Percentiles rank a stretch among this genome's conserved stretches.
phyloP scores from a whole-genome alignment of 768 basidiomycete species.

The Sporobolomyces roseus region DNA sequence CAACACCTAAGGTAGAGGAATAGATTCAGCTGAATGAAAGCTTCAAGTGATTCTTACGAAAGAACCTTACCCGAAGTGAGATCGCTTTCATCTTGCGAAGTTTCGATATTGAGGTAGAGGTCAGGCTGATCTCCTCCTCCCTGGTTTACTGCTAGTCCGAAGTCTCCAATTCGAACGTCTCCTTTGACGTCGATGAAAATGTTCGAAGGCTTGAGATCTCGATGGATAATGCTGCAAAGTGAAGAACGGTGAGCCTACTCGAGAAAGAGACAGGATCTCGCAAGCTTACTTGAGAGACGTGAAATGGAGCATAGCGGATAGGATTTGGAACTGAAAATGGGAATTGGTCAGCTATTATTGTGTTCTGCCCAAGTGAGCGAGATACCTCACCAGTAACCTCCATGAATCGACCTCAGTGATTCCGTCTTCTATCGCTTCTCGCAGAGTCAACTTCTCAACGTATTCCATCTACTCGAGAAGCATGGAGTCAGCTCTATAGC shows the following conservation, averaged over 20 bases:
- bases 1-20: conserved; percentile 36
- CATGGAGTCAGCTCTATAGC: not conserved
- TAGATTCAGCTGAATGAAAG: not conserved
- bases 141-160: conserved; percentile 40
- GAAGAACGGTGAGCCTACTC: not conserved
- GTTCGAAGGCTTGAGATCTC: conserved; percentile 44
- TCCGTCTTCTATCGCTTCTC: conserved; percentile 45
- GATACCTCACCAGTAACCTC: conserved; percentile 18
- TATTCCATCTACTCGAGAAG: conserved; percentile 24
- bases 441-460: conserved; percentile 40
- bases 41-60: not conserved
- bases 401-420: conserved; percentile 43
- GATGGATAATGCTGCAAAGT: conserved; percentile 41
- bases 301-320: conserved; percentile 45
- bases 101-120: conserved; percentile 31
- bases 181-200: conserved; percentile 42
- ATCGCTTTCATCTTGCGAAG: conserved; percentile 34
- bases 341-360: not conserved
- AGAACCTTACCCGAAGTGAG: conserved; percentile 29
- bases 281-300: conserved; percentile 42
- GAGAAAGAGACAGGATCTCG: not conserved
- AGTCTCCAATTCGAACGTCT: conserved; percentile 41
- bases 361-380: too few species aligned
- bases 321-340: conserved; percentile 37
- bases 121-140: conserved; percentile 25